Percentiles rank a stretch among this genome's conserved stretches.
Conservation (phyloP, 148 eudicot species). For the Gaultheria prostrata region DNA sequence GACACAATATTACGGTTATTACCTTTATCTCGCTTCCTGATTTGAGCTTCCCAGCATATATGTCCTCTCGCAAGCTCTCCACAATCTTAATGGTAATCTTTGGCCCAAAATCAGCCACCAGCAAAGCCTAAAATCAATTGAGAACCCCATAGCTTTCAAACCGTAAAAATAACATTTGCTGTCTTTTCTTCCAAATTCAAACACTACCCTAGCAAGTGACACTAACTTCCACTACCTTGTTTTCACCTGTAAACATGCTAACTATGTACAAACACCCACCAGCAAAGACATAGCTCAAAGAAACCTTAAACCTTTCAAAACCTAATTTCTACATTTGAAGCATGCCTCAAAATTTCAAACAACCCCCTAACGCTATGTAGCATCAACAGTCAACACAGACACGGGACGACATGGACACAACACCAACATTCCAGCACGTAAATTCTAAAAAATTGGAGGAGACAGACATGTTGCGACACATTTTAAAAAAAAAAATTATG, state of each 20-base stretch:
- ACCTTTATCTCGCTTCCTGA: conserved; percentile 97
- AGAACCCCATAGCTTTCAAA: background rate
- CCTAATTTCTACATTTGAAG: background rate
- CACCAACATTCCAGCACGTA: no score
- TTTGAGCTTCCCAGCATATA: conserved; percentile 92
- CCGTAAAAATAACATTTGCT: background rate
- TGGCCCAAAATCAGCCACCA: conserved; percentile 97
- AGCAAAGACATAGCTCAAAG: conserved; percentile 52
- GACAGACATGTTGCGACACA: no score
- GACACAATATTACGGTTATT: conserved; percentile 7
- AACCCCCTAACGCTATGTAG: no score
- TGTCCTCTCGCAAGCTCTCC: conserved; percentile 86
- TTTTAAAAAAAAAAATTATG: no score
- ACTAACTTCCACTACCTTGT: background rate
- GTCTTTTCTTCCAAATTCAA: conserved; percentile 15
- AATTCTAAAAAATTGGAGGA: no score
- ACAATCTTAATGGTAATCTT: conserved; percentile 83
- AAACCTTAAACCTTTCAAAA: background rate
- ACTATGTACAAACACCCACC: conserved; percentile 27
- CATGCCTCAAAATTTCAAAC: no score
- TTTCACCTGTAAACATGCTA: background rate
- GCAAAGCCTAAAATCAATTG: conserved; percentile 49
- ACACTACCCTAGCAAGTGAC: background rate
- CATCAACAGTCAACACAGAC: no score
- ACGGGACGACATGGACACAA: no score